Conservation (phyloP, 371 early-diverging fungal genomes). For the Mortierella sp. region DNA sequence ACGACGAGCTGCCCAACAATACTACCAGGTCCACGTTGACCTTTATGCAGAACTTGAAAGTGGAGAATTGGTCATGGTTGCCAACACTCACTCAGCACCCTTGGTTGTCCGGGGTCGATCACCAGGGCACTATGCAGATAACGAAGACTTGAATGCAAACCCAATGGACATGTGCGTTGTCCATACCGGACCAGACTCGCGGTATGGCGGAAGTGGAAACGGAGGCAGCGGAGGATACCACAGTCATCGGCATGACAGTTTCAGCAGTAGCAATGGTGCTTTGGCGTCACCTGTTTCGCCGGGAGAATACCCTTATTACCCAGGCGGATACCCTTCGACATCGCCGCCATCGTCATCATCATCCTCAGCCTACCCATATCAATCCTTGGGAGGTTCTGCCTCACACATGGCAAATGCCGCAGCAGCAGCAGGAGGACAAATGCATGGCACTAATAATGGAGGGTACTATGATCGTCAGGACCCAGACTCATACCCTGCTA, state of each 20-base stretch:
- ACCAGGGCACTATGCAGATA: constrained; percentile 90
- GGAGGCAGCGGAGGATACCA: constrained; percentile 20
- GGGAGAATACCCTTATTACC: constrained; percentile 41
- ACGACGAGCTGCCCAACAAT: constrained; percentile 92
- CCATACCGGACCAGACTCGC: background rate
- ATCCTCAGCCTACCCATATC: constrained; percentile 38
- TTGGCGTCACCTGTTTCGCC: constrained; percentile 12
- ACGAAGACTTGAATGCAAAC: constrained; percentile 41
- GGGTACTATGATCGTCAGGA: constrained; percentile 40
- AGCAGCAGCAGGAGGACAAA: constrained; percentile 8
- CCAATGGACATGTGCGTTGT: background rate
- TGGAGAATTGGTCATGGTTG: constrained; percentile 66
- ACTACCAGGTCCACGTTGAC: constrained; percentile 80
- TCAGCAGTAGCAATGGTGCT: constrained; percentile 34
- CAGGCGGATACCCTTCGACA: constrained; percentile 20
- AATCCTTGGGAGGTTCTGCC: constrained; percentile 34
- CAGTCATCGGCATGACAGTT: constrained; percentile 39
- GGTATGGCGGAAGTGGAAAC: too few relatives aligned
- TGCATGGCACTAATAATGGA: constrained; percentile 15
- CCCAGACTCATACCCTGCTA: constrained; percentile 38
- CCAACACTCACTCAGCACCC: constrained; percentile 78
- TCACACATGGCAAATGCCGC: constrained; percentile 29
- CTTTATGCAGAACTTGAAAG: constrained; percentile 72
- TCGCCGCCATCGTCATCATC: too few relatives aligned
- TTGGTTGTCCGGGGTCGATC: constrained; percentile 94